Base-by-base conservation (phyloP, 2,329 filamentous ascomycete genomes). In the Talaromyces islandicus region DNA sequence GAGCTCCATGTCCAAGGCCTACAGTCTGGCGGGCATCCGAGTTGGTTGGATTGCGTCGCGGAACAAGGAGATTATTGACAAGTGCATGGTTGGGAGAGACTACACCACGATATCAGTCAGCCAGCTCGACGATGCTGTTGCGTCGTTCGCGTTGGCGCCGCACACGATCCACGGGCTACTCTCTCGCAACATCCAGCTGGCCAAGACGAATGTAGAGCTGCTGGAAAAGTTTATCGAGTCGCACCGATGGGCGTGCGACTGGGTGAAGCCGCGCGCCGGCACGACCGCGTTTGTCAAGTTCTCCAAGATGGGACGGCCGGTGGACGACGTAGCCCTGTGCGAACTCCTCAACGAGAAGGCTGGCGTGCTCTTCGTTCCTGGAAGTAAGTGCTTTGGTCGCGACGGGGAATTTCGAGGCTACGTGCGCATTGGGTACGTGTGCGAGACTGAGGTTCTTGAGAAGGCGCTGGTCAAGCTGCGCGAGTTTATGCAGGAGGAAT, bases 51-150 rank as follows among this genome's bases (percentile, higher is more conserved):
- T 93, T 60, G 90, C 89, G 3, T 88, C 87, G 14, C 84, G 85
- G 27, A 84, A 85, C 71, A 69, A 71, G 5, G 75, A 77, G 0
- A 80, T 95, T 59, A 81, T 93, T 57, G 82, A 86, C 56, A 78
- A 81, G 14, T 80, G 89, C 63, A 85, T 87, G 11, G 74, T 78
- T 14, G 86, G 87, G 1, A 81, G 91, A 46, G 88, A 94, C 72
- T 95, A 94, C 77, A 95, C 90, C 3, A 92, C 89, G 27, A 95
- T 95, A 67, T 89, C 88, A 43, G 90, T 95, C 0, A 90, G 89
- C n/a, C 85, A 88, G 68, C 77, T 96, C 7, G 91, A 95, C 71
- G 90, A 96, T 70, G 83, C 84, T 55, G 80, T 96, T 11, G 92
- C 91, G 2, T 83, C 84, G 29, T 93, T 87, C 68, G 91, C 92